Percentiles rank a stretch among this genome's conserved stretches.
phyloP scores from a whole-genome alignment of 129 eudicot genomes.

The Scalesia atractyloides region DNA sequence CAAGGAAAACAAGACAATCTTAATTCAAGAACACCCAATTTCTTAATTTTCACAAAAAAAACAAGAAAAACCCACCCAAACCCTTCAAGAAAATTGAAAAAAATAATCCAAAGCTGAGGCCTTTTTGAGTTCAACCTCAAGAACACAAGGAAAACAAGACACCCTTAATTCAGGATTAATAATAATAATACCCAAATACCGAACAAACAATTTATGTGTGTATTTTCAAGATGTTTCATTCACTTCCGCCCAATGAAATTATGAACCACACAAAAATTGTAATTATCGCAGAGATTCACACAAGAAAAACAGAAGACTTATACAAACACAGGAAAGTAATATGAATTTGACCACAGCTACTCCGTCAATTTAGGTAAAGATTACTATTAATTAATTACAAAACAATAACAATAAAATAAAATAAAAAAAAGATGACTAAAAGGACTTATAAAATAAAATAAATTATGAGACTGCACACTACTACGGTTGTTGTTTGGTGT shows the following conservation, averaged over 20 bases:
- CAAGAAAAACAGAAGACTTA: constrained; percentile 14
- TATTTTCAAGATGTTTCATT: constrained; percentile 8
- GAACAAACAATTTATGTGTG: not conserved
- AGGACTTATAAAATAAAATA: not conserved
- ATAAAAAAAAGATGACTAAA: not conserved
- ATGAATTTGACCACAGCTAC: constrained; percentile 17
- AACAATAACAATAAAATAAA: not conserved
- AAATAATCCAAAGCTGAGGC: too few relatives aligned
- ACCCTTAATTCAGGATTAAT: too few relatives aligned
- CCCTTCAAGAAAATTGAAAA: too few relatives aligned
- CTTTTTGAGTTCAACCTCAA: too few relatives aligned
- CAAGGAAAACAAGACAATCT: constrained; percentile 18
- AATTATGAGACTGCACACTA: too few relatives aligned
- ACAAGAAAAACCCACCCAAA: too few relatives aligned
- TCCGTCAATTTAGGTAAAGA: constrained; percentile 35
- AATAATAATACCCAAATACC: too few relatives aligned
- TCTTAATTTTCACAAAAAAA: too few relatives aligned
- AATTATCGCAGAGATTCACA: constrained; percentile 10
- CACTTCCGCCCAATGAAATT: not conserved
- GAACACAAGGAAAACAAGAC: too few relatives aligned
- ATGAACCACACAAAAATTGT: not conserved
- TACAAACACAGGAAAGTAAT: constrained; percentile 3
- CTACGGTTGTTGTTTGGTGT: constrained; percentile 2
- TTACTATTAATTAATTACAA: not conserved
- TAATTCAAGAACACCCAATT: constrained; percentile 3